Percentiles rank a stretch among this genome's conserved stretches.
phyloP scores from a whole-genome alignment of 1,139 yeast genomes.

The Nakaseomyces uthaithaninus region DNA sequence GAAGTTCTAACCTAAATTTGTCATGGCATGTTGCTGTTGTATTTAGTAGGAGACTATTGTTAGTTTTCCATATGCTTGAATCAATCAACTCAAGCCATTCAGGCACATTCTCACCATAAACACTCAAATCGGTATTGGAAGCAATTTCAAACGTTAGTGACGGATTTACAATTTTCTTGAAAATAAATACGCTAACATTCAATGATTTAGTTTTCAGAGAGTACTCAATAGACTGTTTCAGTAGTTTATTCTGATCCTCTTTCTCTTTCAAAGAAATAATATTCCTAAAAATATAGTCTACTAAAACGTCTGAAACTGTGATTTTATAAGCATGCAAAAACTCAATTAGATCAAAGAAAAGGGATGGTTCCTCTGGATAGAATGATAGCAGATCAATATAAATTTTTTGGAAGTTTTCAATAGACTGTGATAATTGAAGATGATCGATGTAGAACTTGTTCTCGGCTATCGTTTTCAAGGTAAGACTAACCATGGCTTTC shows the following conservation, averaged over 20 bases:
- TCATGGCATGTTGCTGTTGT: conserved; percentile 67
- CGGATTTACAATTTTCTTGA: conserved; percentile 59
- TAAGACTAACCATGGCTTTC: conserved; percentile 24
- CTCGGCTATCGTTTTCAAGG: conserved; percentile 22
- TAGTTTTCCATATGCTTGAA: conserved; percentile 64
- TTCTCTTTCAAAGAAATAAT: conserved; percentile 48
- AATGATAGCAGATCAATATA: conserved; percentile 37
- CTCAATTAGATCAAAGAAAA: conserved; percentile 40
- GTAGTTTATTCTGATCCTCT: conserved; percentile 42
- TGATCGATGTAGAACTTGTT: conserved; percentile 35
- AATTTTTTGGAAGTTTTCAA: conserved; percentile 51
- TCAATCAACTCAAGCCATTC: conserved; percentile 61
- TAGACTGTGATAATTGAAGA: conserved; percentile 67
- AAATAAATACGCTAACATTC: conserved; percentile 53
- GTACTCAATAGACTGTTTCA: conserved; percentile 46
- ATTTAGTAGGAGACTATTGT: conserved; percentile 42
- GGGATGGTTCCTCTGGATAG: conserved; percentile 38
- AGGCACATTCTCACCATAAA: conserved; percentile 39
- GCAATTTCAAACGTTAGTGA: conserved; percentile 57
- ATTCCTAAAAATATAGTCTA: conserved; percentile 48
- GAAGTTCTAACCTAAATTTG: conserved; percentile 62
- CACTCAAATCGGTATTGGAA: conserved; percentile 42
- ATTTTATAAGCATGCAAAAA: conserved; percentile 20
- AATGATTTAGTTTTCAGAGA: conserved; percentile 39
- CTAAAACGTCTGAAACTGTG: conserved; percentile 40